Percentiles rank a stretch among this genome's conserved stretches.
phyloP scores from a whole-genome alignment of 345 rosid genomes.

The Salix suchowensis region DNA sequence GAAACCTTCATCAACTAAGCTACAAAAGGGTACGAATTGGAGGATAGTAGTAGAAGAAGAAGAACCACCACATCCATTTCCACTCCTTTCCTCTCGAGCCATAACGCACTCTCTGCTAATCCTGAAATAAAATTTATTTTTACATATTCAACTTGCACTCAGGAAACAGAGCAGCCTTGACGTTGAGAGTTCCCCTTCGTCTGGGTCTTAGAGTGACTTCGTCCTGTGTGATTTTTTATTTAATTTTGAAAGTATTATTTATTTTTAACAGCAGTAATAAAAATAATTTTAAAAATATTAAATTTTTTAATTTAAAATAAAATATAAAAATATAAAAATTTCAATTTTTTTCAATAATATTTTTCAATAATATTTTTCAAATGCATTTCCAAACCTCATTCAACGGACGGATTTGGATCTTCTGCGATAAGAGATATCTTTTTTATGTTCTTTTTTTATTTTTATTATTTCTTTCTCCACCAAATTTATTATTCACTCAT shows the following conservation, averaged over 20 bases:
- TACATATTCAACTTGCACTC: no score
- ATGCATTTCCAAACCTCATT: no score
- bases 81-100: slow-evolving; percentile 16
- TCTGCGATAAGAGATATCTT: not conserved
- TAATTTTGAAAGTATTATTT: no score
- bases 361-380: no score
- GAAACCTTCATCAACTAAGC: slow-evolving; percentile 83
- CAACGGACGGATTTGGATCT: no score
- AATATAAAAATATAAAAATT: no score
- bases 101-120: slow-evolving; percentile 2
- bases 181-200: not conserved
- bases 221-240: no score
- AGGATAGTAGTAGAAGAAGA: slow-evolving; percentile 39
- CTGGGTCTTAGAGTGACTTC: not conserved
- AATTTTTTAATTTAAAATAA: no score
- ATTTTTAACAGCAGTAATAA: no score
- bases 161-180: not conserved
- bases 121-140: not conserved
- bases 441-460: not conserved
- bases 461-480: not conserved
- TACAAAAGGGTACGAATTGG: slow-evolving; percentile 73
- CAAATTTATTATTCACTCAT: not conserved
- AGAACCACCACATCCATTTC: slow-evolving; percentile 9
- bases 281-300: no score
- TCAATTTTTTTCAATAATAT: no score